Evolutionary conservation across 768 basidiomycete genomes (phyloP).

Genomic region (Mycena galericulata): DNA sequence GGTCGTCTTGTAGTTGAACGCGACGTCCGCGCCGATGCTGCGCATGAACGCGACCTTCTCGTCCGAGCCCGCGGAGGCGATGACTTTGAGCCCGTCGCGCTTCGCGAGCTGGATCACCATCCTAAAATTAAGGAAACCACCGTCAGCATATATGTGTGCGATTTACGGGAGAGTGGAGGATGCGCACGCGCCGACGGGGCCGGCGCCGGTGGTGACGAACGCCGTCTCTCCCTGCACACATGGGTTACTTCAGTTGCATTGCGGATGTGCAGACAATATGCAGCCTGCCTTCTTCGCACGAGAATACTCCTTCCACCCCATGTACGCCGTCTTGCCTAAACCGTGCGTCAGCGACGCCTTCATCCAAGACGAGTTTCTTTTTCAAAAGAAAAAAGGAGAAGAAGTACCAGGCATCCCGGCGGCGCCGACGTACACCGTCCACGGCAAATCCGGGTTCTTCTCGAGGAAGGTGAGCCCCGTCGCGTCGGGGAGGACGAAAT

Average conservation of each 20-base stretch:
- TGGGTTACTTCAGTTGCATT: not conserved
- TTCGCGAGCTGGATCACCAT: conserved; percentile 66
- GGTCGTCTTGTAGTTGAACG: conserved; percentile 78
- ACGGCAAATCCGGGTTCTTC: not conserved
- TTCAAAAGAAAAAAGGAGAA: not conserved
- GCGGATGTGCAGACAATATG: not conserved
- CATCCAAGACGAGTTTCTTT: no score
- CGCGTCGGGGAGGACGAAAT: not conserved
- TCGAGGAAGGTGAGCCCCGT: not conserved
- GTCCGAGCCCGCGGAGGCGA: conserved; percentile 77
- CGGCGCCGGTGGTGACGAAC: conserved; percentile 3
- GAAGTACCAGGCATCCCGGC: not conserved
- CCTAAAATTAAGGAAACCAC: conserved; percentile 37
- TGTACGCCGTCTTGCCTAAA: conserved; percentile 44
- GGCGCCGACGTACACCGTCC: not conserved
- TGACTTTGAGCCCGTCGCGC: conserved; percentile 67
- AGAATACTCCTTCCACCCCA: conserved; percentile 39
- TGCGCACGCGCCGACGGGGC: conserved; percentile 5
- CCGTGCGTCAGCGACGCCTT: no score
- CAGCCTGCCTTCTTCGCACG: conserved; percentile 25
- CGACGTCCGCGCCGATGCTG: conserved; percentile 66
- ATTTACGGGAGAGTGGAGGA: not conserved
- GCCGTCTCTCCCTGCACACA: not conserved
- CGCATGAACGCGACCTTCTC: conserved; percentile 75
- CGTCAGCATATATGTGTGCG: not conserved